These are phyloP conservation scores for Pisolithus tinctorius DNA, from an alignment of 768 basidiomycete species.

Conservation along the genomic window DNA sequence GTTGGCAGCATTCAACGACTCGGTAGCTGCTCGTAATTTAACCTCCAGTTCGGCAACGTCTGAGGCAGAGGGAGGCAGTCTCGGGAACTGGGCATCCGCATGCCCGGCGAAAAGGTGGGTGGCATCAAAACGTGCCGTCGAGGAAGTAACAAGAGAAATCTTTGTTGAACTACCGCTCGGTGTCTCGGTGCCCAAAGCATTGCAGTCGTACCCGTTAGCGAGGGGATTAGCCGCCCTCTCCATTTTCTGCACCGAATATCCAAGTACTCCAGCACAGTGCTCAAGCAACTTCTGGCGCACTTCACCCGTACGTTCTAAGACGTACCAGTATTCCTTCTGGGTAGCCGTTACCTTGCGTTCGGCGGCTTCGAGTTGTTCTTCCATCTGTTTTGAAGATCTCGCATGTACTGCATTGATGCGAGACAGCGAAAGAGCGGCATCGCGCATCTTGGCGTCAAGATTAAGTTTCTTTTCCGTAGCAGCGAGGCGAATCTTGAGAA, in stretches of 20 bases:
- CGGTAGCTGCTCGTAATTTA: constrained; percentile 55
- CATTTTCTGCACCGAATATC: constrained; percentile 58
- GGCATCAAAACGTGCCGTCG: constrained; percentile 65
- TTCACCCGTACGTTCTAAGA: constrained; percentile 60
- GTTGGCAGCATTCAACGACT: constrained; percentile 49
- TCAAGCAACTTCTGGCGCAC: constrained; percentile 62
- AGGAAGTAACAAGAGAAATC: constrained; percentile 43
- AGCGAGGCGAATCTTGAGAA: constrained; percentile 56
- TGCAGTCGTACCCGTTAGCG: constrained; percentile 26
- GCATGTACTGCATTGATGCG: constrained; percentile 56
- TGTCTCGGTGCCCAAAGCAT: constrained; percentile 45
- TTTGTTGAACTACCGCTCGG: constrained; percentile 45
- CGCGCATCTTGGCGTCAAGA: constrained; percentile 82
- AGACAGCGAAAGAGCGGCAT: constrained; percentile 72
- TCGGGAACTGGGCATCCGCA: constrained; percentile 50
- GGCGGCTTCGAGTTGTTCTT: constrained; percentile 68
- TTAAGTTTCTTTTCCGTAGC: constrained; percentile 69
- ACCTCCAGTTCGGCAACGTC: constrained; percentile 54
- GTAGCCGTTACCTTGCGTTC: constrained; percentile 63
- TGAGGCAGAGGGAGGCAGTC: constrained; percentile 36
- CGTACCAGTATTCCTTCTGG: constrained; percentile 64
- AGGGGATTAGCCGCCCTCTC: constrained; percentile 44
- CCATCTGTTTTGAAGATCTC: constrained; percentile 54
- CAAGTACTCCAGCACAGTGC: constrained; percentile 79
- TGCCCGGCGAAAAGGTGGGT: constrained; percentile 84